Evolutionary conservation across 1,139 yeast species (phyloP).

Genomic region (Candida mesenterica): DNA sequence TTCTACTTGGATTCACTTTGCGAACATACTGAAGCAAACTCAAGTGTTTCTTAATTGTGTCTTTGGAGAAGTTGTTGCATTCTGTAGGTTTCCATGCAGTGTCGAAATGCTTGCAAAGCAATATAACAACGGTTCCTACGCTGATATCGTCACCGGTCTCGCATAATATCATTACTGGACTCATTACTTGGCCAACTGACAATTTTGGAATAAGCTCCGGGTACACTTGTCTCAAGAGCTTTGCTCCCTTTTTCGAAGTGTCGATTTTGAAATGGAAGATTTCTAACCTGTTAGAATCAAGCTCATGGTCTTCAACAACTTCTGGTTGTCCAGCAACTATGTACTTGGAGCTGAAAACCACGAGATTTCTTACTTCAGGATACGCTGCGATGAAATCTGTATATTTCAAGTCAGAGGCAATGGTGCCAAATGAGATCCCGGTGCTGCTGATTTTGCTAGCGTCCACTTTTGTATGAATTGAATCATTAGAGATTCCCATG

Average conservation of each 20-base stretch:
- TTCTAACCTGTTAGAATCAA: slow-evolving; percentile 2
- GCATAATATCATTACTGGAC: slow-evolving; percentile 46
- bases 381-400: slow-evolving; percentile 10
- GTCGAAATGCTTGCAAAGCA: slow-evolving; percentile 49
- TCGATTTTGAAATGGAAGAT: slow-evolving; percentile 29
- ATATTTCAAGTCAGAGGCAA: slow-evolving; percentile 18
- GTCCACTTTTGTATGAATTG: no score
- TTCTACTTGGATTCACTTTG: slow-evolving; percentile 71
- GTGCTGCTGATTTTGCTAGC: no score
- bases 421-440: slow-evolving; percentile 30
- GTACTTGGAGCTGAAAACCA: slow-evolving; percentile 26
- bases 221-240: slow-evolving; percentile 45
- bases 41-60: slow-evolving; percentile 55
- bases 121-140: slow-evolving; percentile 54
- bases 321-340: slow-evolving; percentile 21
- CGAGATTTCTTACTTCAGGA: slow-evolving; percentile 15
- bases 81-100: slow-evolving; percentile 33
- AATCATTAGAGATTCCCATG: no score
- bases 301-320: slow-evolving; percentile 1
- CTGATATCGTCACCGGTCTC: slow-evolving; percentile 67
- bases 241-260: slow-evolving; percentile 62
- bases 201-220: slow-evolving; percentile 32
- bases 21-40: slow-evolving; percentile 44
- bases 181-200: background rate
- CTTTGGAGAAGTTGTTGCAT: slow-evolving; percentile 41